Conservation (phyloP, 2,329 filamentous ascomycete species). For the Fusarium coicis region DNA sequence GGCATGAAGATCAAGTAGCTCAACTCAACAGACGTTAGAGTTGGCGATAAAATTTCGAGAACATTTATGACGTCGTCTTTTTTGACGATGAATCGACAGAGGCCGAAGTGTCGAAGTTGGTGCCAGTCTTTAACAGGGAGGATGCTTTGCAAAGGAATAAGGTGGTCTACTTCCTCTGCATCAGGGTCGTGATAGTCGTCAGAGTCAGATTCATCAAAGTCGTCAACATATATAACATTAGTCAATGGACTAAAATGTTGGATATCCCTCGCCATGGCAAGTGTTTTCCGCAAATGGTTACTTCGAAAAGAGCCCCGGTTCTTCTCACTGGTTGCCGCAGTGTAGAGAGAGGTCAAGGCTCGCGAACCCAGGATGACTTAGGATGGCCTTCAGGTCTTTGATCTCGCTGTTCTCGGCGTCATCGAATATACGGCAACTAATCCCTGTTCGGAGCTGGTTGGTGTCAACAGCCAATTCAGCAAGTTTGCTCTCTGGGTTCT, state of each 20-base stretch:
- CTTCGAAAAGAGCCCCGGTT: conserved; percentile 8
- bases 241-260: background rate
- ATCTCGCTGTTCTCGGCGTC: background rate
- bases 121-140: background rate
- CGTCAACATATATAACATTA: background rate
- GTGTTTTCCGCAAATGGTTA: background rate
- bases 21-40: background rate
- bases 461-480: conserved; percentile 51
- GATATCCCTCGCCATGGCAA: background rate
- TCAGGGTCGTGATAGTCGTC: background rate
- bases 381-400: conserved; percentile 1
- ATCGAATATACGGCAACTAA: conserved; percentile 38
- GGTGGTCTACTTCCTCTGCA: background rate
- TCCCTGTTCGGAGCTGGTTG: conserved; percentile 45
- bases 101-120: conserved; percentile 6
- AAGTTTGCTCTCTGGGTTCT: conserved; percentile 27
- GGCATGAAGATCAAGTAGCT: background rate
- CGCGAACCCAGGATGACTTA: conserved; percentile 17
- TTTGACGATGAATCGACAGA: background rate
- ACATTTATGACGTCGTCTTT: background rate
- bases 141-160: background rate
- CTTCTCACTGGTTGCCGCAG: background rate
- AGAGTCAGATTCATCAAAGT: background rate
- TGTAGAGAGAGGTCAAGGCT: conserved; percentile 16
- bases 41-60: background rate